These are phyloP conservation scores for Monosporozyma siamensis DNA, from an alignment of 805 yeast genomes.

Conservation along the genomic window DNA sequence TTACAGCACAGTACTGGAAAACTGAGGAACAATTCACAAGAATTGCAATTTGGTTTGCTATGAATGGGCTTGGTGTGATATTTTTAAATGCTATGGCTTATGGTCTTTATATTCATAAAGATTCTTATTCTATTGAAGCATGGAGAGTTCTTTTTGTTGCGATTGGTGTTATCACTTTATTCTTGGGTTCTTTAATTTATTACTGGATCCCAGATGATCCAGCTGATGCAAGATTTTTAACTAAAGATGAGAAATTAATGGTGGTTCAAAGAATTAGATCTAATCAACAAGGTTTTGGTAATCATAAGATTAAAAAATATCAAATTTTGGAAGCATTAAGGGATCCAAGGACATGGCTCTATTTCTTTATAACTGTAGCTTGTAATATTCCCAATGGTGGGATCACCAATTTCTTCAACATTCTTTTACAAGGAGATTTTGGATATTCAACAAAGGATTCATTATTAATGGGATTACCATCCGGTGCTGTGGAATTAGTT, in stretches of 20 bases:
- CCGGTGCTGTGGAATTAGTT: conserved; percentile 38
- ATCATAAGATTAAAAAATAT: conserved; percentile 41
- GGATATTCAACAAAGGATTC: conserved; percentile 35
- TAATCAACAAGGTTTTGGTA: conserved; percentile 53
- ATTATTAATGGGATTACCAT: conserved; percentile 38
- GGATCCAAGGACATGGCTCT: conserved; percentile 44
- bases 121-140: conserved; percentile 35
- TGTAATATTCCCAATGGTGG: conserved; percentile 49
- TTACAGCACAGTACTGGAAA: conserved; percentile 52
- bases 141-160: conserved; percentile 57
- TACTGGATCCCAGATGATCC: conserved; percentile 53
- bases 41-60: conserved; percentile 37
- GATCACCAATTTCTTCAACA: conserved; percentile 38
- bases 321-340: conserved; percentile 44
- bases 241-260: conserved; percentile 34
- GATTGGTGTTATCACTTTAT: conserved; percentile 49
- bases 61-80: conserved; percentile 38
- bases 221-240: conserved; percentile 37
- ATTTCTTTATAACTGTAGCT: conserved; percentile 34
- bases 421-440: conserved; percentile 36
- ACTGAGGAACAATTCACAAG: conserved; percentile 37
- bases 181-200: conserved; percentile 39
- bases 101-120: conserved; percentile 36
- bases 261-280: conserved; percentile 45
- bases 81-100: conserved; percentile 48